Evolutionary conservation across 148 eudicot species (phyloP).

Genomic region (Oxyria digyna): DNA sequence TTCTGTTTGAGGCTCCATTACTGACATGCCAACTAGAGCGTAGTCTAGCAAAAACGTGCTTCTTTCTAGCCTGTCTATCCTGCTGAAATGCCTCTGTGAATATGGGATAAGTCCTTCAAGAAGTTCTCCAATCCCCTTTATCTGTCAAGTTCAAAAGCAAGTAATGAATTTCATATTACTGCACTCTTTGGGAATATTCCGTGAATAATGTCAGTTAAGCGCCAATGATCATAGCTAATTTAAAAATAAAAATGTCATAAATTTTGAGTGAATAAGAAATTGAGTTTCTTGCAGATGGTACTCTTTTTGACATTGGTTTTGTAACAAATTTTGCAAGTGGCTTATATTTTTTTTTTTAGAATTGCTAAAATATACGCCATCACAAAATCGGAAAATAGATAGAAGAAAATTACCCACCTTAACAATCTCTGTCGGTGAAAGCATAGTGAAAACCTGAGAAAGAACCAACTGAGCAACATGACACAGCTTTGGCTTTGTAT

Average conservation of each 20-base stretch:
- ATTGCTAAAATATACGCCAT: background rate
- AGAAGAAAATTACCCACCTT: conserved; percentile 34
- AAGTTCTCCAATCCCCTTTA: conserved; percentile 72
- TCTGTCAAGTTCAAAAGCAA: conserved; percentile 22
- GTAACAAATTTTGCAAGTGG: too few relatives aligned
- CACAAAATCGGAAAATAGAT: background rate
- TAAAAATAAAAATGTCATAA: too few relatives aligned
- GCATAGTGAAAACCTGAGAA: conserved; percentile 54
- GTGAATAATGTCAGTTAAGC: too few relatives aligned
- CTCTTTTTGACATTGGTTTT: too few relatives aligned
- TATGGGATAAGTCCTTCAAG: conserved; percentile 93
- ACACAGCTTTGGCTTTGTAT: conserved; percentile 88
- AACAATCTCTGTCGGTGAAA: conserved; percentile 72
- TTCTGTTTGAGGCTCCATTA: conserved; percentile 56
- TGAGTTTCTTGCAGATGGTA: too few relatives aligned
- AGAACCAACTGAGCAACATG: conserved; percentile 86
- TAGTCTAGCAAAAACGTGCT: conserved; percentile 80
- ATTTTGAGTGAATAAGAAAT: too few relatives aligned
- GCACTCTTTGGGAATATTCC: background rate
- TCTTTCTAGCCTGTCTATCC: conserved; percentile 84
- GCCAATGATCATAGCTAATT: too few relatives aligned
- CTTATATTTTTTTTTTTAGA: too few relatives aligned
- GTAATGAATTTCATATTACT: background rate
- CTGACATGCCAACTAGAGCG: conserved; percentile 80
- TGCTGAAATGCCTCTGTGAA: conserved; percentile 82